phyloP scores from a whole-genome alignment of 164 flowering plant genomes.

The Protea cynaroides region DNA sequence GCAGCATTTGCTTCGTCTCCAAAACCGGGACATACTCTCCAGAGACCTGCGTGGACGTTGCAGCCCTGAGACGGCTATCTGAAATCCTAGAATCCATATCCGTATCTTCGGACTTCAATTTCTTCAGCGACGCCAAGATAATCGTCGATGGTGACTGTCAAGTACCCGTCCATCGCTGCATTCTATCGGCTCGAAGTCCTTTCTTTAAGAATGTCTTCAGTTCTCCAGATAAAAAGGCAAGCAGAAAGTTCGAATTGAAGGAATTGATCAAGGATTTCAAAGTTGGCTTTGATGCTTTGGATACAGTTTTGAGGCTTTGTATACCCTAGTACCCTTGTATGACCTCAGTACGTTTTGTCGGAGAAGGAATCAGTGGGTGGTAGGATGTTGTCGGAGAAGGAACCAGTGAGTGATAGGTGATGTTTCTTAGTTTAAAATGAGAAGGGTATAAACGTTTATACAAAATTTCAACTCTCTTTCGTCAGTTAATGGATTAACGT shows the following conservation, averaged over 20 bases:
- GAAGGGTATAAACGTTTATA: too few species aligned
- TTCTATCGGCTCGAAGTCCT: conserved; percentile 53
- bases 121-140: conserved; percentile 57
- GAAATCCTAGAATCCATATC: conserved; percentile 41
- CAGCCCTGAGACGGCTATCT: conserved; percentile 47
- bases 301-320: conserved; percentile 55
- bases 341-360: too few species aligned
- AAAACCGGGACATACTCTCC: conserved; percentile 21
- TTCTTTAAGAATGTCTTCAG: conserved; percentile 45
- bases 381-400: too few species aligned
- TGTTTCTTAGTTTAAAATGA: too few species aligned
- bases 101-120: conserved; percentile 25
- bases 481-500: too few species aligned
- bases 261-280: conserved; percentile 49
- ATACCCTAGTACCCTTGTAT: too few species aligned
- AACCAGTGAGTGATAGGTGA: too few species aligned
- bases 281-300: conserved; percentile 50
- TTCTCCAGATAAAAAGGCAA: conserved; percentile 18
- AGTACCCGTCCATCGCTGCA: conserved; percentile 65
- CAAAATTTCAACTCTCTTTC: too few species aligned
- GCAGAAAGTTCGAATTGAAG: conserved; percentile 40
- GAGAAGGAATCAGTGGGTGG: too few species aligned
- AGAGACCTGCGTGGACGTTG: conserved; percentile 21
- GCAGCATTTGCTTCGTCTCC: conserved; percentile 31
- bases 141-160: conserved; percentile 31